Base-by-base conservation (phyloP, 2,329 filamentous ascomycete genomes). In the Exophiala xenobiotica region DNA sequence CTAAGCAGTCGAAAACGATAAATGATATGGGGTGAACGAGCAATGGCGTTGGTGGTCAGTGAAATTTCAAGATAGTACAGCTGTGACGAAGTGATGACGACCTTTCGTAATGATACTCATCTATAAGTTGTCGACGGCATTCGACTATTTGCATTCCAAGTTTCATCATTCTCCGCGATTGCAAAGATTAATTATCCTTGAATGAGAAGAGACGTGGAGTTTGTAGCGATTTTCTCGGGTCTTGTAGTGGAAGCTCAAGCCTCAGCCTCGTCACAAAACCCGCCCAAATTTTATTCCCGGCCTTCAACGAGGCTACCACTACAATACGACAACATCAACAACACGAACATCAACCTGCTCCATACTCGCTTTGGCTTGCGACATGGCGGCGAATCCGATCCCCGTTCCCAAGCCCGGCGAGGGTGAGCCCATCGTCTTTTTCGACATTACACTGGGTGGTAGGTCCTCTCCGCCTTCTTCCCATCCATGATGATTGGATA, bases 361-460 rank as follows among this genome's bases (percentile, higher is more conserved):
- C 29, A 11, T 11, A 7, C n/a, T 29, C 8, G 26, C 16, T 4
- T 4, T 33, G 16, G 20, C 19, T 23, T n/a, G 7, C 23, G 35
- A 27, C 7, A 57, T 57, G 52, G 56, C 56, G 26, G 45, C 54
- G 14, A 49, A 41, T n/a, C 44, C 31, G n/a, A 52, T 53, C 19
- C 56, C 58, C 14, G 56, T 59, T 3, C 60, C 60, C n/a, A 61
- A 53, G 27, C 58, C 60, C 3, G 60, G 60, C 37, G 57, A 57
- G 33, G 58, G 53, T 22, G 60, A 76, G 50, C 74, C 74, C 9
- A 64, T 77, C 29, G 73, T 76, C n/a, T 77, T 77, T 59, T 75
- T 77, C 51, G 74, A 77, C 59, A 61, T 77, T 23, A 66, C 72
- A 45, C 65, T 77, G 22, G 73, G 69, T 63, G 74, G 74, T 75